phyloP scores from a whole-genome alignment of 306 rosid species.

The Cicer yamashitae region DNA sequence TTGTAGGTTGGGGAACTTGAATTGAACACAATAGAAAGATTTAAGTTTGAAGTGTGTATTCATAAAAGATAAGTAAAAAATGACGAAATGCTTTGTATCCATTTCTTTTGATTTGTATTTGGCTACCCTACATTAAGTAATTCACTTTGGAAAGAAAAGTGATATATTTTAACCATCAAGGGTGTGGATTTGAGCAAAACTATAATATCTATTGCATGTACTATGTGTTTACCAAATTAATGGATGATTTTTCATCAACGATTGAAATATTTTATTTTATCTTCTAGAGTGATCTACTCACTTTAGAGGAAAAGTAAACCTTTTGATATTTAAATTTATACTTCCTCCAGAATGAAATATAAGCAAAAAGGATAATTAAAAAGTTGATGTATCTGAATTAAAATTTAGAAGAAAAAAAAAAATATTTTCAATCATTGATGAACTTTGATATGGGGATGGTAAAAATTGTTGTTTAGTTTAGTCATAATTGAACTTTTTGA shows the following conservation, averaged over 20 bases:
- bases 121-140: background rate
- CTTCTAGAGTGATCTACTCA: background rate
- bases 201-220: background rate
- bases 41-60: background rate
- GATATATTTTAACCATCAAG: background rate
- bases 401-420: too few relatives aligned
- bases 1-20: background rate
- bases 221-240: too few relatives aligned
- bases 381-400: too few relatives aligned
- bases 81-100: background rate
- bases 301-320: background rate
- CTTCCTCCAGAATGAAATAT: too few relatives aligned
- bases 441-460: background rate
- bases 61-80: conserved; percentile 1
- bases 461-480: background rate
- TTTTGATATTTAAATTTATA: background rate
- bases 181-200: background rate
- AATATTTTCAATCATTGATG: too few relatives aligned
- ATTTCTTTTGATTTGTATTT: background rate
- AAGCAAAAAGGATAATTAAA: too few relatives aligned
- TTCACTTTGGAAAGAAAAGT: too few relatives aligned
- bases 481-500: background rate
- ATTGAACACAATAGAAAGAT: background rate
- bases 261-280: background rate
- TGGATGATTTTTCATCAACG: background rate